phyloP scores from a whole-genome alignment of 768 basidiomycete species.

The Boletus insuetus region DNA sequence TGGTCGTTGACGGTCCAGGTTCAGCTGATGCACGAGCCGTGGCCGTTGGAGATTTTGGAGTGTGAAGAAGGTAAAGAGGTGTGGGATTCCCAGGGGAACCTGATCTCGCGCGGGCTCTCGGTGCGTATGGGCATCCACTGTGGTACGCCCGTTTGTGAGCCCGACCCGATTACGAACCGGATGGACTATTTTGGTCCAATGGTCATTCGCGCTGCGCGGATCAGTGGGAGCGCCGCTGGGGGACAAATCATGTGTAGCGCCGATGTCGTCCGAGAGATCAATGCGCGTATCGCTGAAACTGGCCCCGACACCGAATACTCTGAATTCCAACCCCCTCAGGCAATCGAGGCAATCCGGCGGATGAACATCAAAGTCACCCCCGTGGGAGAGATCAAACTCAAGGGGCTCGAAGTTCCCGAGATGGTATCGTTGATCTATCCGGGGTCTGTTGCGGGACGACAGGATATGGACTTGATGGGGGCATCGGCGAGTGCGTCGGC shows the following conservation, averaged over 20 bases:
- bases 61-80: constrained; percentile 87
- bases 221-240: constrained; percentile 78
- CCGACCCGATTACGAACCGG: constrained; percentile 85
- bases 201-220: constrained; percentile 90
- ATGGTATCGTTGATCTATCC: constrained; percentile 85
- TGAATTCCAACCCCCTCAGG: constrained; percentile 51
- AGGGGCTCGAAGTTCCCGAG: constrained; percentile 92
- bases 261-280: constrained; percentile 81
- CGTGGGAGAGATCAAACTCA: constrained; percentile 91
- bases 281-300: constrained; percentile 52
- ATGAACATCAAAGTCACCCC: constrained; percentile 67
- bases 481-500: constrained; percentile 11
- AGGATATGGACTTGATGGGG: constrained; percentile 47
- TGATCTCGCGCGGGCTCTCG: constrained; percentile 85
- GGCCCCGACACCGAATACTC: constrained; percentile 63
- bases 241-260: constrained; percentile 93
- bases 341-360: constrained; percentile 71
- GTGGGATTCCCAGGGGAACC: constrained; percentile 56
- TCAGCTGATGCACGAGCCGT: constrained; percentile 74
- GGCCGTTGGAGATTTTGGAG: constrained; percentile 93
- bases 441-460: constrained; percentile 63
- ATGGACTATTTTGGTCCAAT: constrained; percentile 99
- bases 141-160: constrained; percentile 84
- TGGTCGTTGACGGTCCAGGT: constrained; percentile 89
- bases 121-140: constrained; percentile 98